Conservation (phyloP, 805 yeast genomes). For the Nakazawaea siamensis region DNA sequence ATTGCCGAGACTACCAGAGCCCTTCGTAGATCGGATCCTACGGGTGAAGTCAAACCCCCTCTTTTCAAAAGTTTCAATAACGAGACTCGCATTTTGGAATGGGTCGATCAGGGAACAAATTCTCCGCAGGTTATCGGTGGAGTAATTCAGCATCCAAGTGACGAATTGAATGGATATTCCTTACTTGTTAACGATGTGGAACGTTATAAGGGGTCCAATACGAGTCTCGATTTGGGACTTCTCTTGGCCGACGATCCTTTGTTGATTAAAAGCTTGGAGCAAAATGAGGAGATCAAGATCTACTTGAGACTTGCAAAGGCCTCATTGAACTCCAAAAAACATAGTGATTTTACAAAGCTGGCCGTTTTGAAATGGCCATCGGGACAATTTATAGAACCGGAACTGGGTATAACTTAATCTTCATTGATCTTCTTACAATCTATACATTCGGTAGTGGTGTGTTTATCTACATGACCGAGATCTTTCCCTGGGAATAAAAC, state of each 20-base stretch:
- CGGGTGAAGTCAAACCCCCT: constrained; percentile 47
- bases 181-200: constrained; percentile 76
- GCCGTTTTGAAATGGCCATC: constrained; percentile 52
- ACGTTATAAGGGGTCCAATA: constrained; percentile 49
- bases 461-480: constrained; percentile 58
- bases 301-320: constrained; percentile 54
- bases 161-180: constrained; percentile 43
- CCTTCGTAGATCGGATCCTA: constrained; percentile 68
- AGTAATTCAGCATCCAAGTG: constrained; percentile 17
- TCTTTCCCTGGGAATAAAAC: constrained; percentile 41
- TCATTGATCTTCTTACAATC: constrained; percentile 3
- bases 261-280: constrained; percentile 23
- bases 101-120: constrained; percentile 21
- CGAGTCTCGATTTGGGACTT: constrained; percentile 32
- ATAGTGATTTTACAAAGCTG: constrained; percentile 62
- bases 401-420: constrained; percentile 40
- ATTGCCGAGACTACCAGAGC: constrained; percentile 70
- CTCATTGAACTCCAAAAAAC: constrained; percentile 25
- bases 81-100: constrained; percentile 25
- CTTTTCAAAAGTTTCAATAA: constrained; percentile 25
- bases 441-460: constrained; percentile 4
- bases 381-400: constrained; percentile 43
- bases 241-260: constrained; percentile 23
- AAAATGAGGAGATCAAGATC: constrained; percentile 27
- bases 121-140: constrained; percentile 17